These are phyloP conservation scores for Sextonia rubra DNA, from an alignment of 164 flowering plant genomes.

Conservation along the genomic window DNA sequence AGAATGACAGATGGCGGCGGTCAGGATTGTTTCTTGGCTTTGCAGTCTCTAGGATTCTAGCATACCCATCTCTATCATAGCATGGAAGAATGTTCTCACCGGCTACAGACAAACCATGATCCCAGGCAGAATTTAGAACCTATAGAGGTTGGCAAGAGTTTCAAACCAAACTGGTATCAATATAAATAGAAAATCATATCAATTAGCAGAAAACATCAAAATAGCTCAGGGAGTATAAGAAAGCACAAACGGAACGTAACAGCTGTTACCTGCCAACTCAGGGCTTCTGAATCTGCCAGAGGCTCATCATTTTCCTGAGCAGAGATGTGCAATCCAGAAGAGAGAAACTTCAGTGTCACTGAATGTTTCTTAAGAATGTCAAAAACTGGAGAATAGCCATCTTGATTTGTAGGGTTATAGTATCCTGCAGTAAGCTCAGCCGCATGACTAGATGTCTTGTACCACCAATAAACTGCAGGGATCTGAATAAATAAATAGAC, in stretches of 20 bases:
- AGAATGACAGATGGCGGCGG: slow-evolving; percentile 50
- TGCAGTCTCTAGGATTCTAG: slow-evolving; percentile 53
- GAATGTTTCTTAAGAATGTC: slow-evolving; percentile 60
- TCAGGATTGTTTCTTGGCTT: slow-evolving; percentile 79
- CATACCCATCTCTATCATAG: slow-evolving; percentile 53
- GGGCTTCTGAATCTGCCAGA: slow-evolving; percentile 66
- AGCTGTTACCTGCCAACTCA: slow-evolving; percentile 70
- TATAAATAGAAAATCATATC: background rate
- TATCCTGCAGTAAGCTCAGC: slow-evolving; percentile 90
- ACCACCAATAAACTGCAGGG: slow-evolving; percentile 94
- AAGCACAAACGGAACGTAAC: background rate
- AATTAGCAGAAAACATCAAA: background rate
- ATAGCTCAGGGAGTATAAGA: background rate
- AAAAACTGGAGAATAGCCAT: slow-evolving; percentile 69
- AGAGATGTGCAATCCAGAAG: slow-evolving; percentile 31
- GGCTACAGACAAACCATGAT: slow-evolving; percentile 50
- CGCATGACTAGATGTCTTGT: slow-evolving; percentile 86
- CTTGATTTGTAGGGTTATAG: slow-evolving; percentile 72
- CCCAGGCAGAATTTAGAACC: slow-evolving; percentile 82
- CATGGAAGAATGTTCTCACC: slow-evolving; percentile 59
- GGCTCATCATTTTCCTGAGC: slow-evolving; percentile 42
- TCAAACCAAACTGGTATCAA: background rate
- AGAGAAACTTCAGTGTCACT: slow-evolving; percentile 54
- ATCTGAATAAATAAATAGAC: slow-evolving; percentile 42
- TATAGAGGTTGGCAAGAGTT: slow-evolving; percentile 14